These are phyloP conservation scores for Anisodus tanguticus DNA, from an alignment of 257 asterid genomes.

Conservation along the genomic window DNA sequence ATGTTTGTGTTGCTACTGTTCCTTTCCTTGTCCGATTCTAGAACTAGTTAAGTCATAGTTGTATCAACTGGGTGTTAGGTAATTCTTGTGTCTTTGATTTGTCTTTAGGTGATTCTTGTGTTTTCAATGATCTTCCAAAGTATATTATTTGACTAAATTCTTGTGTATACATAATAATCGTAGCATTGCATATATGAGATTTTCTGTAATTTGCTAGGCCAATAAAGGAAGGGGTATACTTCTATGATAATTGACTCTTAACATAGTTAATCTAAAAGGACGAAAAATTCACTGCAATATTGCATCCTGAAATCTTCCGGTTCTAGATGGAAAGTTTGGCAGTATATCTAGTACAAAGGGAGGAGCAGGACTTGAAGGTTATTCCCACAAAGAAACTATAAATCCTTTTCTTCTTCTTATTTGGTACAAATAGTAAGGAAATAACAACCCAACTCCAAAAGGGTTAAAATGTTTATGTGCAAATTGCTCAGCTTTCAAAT, in stretches of 20 bases:
- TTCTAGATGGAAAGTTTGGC: no score
- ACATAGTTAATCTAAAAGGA: not conserved
- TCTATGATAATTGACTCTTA: not conserved
- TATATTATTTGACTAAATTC: not conserved
- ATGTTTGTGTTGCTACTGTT: not conserved
- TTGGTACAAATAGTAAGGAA: no score
- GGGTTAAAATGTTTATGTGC: no score
- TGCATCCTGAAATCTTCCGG: no score
- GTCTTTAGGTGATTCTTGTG: not conserved
- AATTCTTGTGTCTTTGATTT: not conserved
- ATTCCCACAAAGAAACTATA: no score
- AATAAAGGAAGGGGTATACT: not conserved
- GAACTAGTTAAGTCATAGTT: not conserved
- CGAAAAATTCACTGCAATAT: no score
- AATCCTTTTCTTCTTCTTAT: no score
- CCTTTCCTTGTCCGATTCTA: not conserved
- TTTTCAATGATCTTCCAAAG: not conserved
- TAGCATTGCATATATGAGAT: not conserved
- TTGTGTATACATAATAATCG: not conserved
- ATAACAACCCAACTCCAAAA: no score
- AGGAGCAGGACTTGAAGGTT: no score
- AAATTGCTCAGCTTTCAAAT: no score
- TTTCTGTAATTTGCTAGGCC: not conserved
- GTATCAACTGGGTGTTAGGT: not conserved
- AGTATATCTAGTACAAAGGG: no score